Conservation (phyloP, 331 rosid species). For the Quercus phellos region DNA sequence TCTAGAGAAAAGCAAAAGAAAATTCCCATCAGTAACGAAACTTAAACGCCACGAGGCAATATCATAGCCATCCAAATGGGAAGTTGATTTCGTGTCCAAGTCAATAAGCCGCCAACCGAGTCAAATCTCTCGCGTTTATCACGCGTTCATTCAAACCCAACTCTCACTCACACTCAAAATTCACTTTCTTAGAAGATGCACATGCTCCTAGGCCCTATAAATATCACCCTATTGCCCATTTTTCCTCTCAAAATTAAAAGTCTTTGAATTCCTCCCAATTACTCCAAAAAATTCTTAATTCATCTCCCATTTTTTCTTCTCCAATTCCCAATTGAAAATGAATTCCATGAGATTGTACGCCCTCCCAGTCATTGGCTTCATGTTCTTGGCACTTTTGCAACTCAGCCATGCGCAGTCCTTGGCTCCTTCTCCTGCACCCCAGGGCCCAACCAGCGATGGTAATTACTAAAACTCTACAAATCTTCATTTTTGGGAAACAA, state of each 20-base stretch:
- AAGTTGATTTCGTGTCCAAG: not conserved
- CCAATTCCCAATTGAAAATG: constrained; percentile 19
- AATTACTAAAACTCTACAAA: not conserved
- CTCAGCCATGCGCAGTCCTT: constrained; percentile 39
- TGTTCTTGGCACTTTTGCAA: constrained; percentile 34
- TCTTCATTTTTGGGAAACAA: not conserved
- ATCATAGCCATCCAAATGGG: not conserved
- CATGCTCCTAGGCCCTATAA: constrained; percentile 22
- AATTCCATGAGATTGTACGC: constrained; percentile 11
- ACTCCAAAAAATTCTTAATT: not conserved
- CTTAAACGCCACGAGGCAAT: not conserved
- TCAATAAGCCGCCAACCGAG: constrained; percentile 36
- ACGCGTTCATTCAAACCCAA: constrained; percentile 18
- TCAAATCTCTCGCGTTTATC: constrained; percentile 1
- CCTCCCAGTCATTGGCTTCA: constrained; percentile 35
- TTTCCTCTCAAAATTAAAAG: not conserved
- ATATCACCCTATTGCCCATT: not conserved
- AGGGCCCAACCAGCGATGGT: constrained; percentile 49
- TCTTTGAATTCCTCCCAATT: not conserved
- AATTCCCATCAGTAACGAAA: not conserved
- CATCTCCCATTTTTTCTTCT: not conserved
- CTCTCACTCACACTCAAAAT: not conserved
- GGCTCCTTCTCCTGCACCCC: constrained; percentile 39
- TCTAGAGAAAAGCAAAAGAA: too few relatives aligned
- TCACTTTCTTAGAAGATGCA: constrained; percentile 29